These are phyloP conservation scores for Polytrichum commune DNA, from an alignment of 225 moss, liverwort and hornwort genomes.

Conservation along the genomic window DNA sequence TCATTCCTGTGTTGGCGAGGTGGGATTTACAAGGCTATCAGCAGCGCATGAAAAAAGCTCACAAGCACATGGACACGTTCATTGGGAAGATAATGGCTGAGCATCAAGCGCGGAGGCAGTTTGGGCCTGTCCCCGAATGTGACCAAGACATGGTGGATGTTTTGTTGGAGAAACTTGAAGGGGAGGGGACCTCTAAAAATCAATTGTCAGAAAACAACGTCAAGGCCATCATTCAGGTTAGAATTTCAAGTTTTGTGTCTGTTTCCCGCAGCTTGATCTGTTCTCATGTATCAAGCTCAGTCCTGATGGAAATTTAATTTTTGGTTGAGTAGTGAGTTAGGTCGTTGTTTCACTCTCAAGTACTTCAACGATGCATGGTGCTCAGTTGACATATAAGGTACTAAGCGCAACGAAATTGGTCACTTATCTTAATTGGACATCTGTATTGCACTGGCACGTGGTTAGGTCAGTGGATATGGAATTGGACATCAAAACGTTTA, in stretches of 20 bases:
- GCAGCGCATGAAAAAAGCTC: conserved; percentile 19
- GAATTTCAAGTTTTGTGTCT: not conserved
- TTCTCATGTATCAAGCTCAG: too few species aligned
- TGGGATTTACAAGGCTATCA: conserved; percentile 8
- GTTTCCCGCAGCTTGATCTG: too few species aligned
- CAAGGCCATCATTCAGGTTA: conserved; percentile 3
- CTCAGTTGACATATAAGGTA: too few species aligned
- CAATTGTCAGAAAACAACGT: not conserved
- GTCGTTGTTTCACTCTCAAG: not conserved
- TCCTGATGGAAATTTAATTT: conserved; percentile 8
- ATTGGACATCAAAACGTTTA: too few species aligned
- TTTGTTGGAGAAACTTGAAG: conserved; percentile 26
- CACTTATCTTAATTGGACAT: too few species aligned
- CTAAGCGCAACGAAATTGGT: too few species aligned
- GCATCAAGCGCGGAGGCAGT: conserved; percentile 7
- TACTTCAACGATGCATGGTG: too few species aligned
- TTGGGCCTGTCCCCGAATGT: not conserved
- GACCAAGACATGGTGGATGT: conserved; percentile 28
- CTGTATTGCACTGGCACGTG: too few species aligned
- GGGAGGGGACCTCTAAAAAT: not conserved
- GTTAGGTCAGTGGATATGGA: too few species aligned
- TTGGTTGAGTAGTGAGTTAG: conserved; percentile 12
- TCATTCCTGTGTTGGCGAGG: conserved; percentile 27
- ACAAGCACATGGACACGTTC: conserved; percentile 15
- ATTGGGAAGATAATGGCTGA: conserved; percentile 1